A percentile compares a stretch with the other conserved stretches of the same genome.
Evolutionary conservation across 2,329 filamentous ascomycete species (phyloP).

Genomic region (Whalleya microplaca): DNA sequence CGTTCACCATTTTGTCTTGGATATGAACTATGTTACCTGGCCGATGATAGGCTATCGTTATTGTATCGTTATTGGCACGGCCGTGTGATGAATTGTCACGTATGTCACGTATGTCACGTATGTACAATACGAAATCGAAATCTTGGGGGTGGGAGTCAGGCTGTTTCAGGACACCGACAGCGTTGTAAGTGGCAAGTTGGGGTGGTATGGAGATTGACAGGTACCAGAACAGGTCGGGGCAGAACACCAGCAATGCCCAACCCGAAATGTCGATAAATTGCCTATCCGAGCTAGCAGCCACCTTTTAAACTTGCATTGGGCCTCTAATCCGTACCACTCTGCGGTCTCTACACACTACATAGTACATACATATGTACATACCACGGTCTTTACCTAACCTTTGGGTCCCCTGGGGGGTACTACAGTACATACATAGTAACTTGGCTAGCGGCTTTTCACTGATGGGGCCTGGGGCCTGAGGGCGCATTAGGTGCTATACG

Average conservation of each 20-base stretch:
- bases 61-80: too few species aligned
- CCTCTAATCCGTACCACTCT: too few species aligned
- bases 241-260: neutral
- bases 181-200: neutral
- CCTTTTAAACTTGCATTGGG: constrained; percentile 25
- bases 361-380: too few species aligned
- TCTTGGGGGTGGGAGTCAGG: neutral
- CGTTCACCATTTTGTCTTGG: neutral
- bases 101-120: too few species aligned
- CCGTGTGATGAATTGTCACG: neutral
- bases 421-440: too few species aligned
- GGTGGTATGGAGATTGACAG: neutral
- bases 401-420: neutral
- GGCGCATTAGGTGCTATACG: neutral
- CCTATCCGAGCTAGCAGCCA: constrained; percentile 26
- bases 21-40: neutral
- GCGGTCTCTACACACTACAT: too few species aligned
- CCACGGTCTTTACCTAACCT: too few species aligned
- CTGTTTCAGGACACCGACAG: neutral
- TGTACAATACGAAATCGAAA: neutral
- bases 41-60: too few species aligned
- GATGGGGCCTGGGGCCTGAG: too few species aligned
- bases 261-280: constrained; percentile 5
- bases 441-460: too few species aligned
- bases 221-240: neutral